Conservation (phyloP, 2,329 filamentous ascomycete genomes). For the Colletotrichum navitas region DNA sequence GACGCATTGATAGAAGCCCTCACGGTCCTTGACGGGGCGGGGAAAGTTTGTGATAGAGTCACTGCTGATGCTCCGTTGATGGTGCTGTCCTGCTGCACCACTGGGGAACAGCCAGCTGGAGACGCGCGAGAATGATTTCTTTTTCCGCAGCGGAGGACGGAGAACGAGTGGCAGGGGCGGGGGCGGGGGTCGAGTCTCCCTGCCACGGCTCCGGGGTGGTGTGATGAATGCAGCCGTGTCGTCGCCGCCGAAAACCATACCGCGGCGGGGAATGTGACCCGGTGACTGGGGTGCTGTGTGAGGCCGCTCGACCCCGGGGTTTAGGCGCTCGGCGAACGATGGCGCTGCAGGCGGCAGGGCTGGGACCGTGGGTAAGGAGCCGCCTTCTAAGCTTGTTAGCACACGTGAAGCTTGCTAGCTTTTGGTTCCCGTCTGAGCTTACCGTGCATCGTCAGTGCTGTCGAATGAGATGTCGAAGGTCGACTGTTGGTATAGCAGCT, state of each 20-base stretch:
- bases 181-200: constrained; percentile 58
- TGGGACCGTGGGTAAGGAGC: constrained; percentile 68
- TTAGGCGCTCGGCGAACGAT: constrained; percentile 69
- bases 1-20: constrained; percentile 72
- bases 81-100: constrained; percentile 49
- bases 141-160: constrained; percentile 72
- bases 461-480: constrained; percentile 64
- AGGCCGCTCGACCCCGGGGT: constrained; percentile 56
- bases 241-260: constrained; percentile 49
- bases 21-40: constrained; percentile 61
- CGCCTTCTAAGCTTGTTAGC: constrained; percentile 54
- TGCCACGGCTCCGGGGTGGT: constrained; percentile 46
- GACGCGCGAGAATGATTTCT: constrained; percentile 74
- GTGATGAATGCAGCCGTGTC: constrained; percentile 50
- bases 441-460: constrained; percentile 44
- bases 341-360: constrained; percentile 68
- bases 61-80: constrained; percentile 56
- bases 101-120: constrained; percentile 70
- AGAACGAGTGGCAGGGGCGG: constrained; percentile 70
- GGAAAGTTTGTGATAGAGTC: constrained; percentile 69
- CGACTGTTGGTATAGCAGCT: constrained; percentile 67
- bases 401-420: constrained; percentile 21
- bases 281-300: constrained; percentile 52
- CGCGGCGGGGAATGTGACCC: constrained; percentile 50
- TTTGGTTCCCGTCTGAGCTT: constrained; percentile 22